These are phyloP conservation scores for Aschersonia sp. DNA, from an alignment of 2,329 filamentous ascomycete genomes.

Conservation along the genomic window DNA sequence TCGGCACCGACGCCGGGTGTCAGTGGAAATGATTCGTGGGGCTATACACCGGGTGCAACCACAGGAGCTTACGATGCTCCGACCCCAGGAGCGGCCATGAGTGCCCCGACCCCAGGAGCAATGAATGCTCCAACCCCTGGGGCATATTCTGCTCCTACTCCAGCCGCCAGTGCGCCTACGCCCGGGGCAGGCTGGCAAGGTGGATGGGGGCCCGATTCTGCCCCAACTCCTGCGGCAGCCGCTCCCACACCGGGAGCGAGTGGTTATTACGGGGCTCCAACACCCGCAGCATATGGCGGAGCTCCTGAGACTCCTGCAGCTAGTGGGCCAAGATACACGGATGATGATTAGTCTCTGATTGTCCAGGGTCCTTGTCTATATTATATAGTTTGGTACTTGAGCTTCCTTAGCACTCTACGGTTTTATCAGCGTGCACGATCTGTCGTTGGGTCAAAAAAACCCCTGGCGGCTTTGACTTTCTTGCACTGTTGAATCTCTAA, in stretches of 20 bases:
- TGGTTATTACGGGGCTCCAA: conserved; percentile 48
- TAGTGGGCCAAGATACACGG: conserved; percentile 38
- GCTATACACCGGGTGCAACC: conserved; percentile 37
- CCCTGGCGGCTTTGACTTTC: too few relatives aligned
- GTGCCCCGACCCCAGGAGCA: conserved; percentile 46
- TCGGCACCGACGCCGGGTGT: conserved; percentile 44
- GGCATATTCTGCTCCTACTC: conserved; percentile 50
- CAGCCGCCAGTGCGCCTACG: conserved; percentile 51
- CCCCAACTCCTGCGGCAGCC: conserved; percentile 49
- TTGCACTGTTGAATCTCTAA: too few relatives aligned
- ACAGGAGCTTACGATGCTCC: conserved; percentile 52
- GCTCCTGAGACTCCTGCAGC: conserved; percentile 47
- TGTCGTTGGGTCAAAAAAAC: too few relatives aligned
- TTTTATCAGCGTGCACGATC: too few relatives aligned
- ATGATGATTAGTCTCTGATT: conserved; percentile 24
- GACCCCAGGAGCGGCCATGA: conserved; percentile 44
- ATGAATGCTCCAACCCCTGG: conserved; percentile 60
- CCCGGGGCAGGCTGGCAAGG: conserved; percentile 49
- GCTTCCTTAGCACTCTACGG: too few relatives aligned
- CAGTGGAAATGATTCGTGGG: conserved; percentile 45
- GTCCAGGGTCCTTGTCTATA: too few relatives aligned
- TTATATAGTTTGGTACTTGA: too few relatives aligned
- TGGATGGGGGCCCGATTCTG: conserved; percentile 46
- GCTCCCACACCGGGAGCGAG: conserved; percentile 58
- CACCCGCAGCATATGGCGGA: conserved; percentile 44